Evolutionary conservation across 805 yeast genomes (phyloP).

Genomic region (Wickerhamomyces alni): DNA sequence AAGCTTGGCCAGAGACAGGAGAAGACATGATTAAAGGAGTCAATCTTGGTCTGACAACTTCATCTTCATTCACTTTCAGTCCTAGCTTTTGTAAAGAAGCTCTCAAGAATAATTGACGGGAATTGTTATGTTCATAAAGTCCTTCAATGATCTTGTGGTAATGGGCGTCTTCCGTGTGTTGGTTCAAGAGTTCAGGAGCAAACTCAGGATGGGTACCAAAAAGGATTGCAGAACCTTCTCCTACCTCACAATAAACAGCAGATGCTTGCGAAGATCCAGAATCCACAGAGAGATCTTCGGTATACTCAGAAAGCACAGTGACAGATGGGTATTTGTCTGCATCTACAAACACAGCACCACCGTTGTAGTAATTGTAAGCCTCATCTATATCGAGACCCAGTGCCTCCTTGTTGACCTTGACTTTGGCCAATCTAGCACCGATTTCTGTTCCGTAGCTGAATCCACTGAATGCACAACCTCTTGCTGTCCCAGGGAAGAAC

Average conservation of each 20-base stretch:
- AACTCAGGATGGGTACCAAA: constrained; percentile 92
- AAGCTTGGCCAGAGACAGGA: constrained; percentile 24
- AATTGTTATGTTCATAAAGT: constrained; percentile 37
- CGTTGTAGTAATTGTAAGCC: constrained; percentile 60
- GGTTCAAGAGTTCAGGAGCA: constrained; percentile 45
- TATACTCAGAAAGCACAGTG: constrained; percentile 68
- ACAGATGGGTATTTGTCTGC: constrained; percentile 57
- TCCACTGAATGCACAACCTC: constrained; percentile 80
- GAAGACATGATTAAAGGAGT: constrained; percentile 62
- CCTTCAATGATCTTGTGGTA: constrained; percentile 30
- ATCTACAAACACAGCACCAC: constrained; percentile 83
- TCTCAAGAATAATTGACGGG: constrained; percentile 52
- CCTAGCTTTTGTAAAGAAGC: constrained; percentile 56
- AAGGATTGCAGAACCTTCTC: constrained; percentile 70
- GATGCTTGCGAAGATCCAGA: constrained; percentile 51
- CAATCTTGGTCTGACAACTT: constrained; percentile 50
- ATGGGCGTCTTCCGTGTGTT: constrained; percentile 24
- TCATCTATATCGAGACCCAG: constrained; percentile 24
- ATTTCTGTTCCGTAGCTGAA: constrained; percentile 70
- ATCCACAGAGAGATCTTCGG: constrained; percentile 47
- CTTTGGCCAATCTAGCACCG: constrained; percentile 61
- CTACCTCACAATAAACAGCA: constrained; percentile 58
- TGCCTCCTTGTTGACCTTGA: constrained; percentile 33
- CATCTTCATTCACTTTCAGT: constrained; percentile 55
- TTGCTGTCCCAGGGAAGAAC: constrained; percentile 75